Base-by-base conservation (phyloP, 352 stramenopile species). In the Phytophthora ohioensis region DNA sequence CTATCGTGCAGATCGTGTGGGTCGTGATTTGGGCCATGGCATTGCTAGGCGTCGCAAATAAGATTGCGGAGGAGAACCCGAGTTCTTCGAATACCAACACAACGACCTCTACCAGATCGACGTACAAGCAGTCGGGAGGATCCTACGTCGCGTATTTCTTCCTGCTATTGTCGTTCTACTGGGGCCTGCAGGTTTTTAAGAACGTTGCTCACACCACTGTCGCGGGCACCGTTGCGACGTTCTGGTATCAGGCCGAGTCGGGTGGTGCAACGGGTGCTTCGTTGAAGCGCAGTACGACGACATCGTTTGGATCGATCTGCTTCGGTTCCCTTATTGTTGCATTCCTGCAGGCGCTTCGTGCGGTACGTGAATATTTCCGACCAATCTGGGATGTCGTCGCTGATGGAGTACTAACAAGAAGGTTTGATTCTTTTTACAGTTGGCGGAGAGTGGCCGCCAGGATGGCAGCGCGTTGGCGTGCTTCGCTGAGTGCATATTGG, bases 221-320 rank as follows among this genome's bases (percentile, higher is more conserved):
- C 5, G 88, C 93, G 2, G 96, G 95, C 21, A 98, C 92, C 0
- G 92, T 99, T 13, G 95, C 90, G n/a, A 98, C 92, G 5, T 99
- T 97, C 83, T 99, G 96, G 96, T 98, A 97, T 84, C 85, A 86
- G 45, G 49, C 90, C 12, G 89, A 98, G 56, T 96, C 94, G 34
- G 72, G 70, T 4, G 87, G 84, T n/a, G 91, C 92, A 6, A 96
- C 97, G 2, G 84, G 80, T 49, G 85, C 92, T 48, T 92, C 87
- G 2, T 76, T 99, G 30, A 81, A 87, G 63, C 88, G 94, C 38
- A 85, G 84, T 39, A 92, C 83, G 30, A 99, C 95, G 8, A 97
- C 90, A 7, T 97, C 94, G 57, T 97, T 98, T 57, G 97, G 97
- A 59, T 98, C 90, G n/a, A 98, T 99, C 61, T 98, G 94, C 75